A percentile compares a stretch with the other conserved stretches of the same genome.
Conservation (phyloP, 495 filamentous ascomycete species). For the Neurospora sp. region DNA sequence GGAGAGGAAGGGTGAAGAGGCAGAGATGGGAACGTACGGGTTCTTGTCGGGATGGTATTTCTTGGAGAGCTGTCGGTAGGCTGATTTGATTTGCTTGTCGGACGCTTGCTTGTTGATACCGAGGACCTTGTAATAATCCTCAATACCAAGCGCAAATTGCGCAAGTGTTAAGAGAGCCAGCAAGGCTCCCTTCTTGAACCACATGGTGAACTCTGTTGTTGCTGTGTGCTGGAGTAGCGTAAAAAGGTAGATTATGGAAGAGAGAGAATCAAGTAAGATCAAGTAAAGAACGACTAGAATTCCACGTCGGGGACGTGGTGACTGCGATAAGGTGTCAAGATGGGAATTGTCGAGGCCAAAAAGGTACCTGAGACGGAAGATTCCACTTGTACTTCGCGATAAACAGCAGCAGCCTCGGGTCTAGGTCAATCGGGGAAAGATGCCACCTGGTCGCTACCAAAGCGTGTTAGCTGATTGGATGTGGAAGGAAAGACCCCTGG, state of each 20-base stretch:
- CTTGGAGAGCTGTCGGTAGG: slow-evolving; percentile 86
- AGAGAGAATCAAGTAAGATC: background rate
- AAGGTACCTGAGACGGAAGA: background rate
- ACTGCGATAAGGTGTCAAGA: background rate
- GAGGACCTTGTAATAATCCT: slow-evolving; percentile 92
- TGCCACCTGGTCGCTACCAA: slow-evolving; percentile 1
- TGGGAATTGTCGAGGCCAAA: background rate
- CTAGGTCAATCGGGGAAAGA: background rate
- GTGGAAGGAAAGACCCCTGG: background rate
- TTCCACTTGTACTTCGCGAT: slow-evolving; percentile 9
- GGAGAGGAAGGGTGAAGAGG: background rate
- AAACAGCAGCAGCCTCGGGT: slow-evolving; percentile 9
- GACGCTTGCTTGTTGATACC: slow-evolving; percentile 71
- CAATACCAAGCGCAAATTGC: slow-evolving; percentile 34
- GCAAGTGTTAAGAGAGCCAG: slow-evolving; percentile 35
- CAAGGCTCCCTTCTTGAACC: slow-evolving; percentile 28
- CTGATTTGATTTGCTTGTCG: slow-evolving; percentile 90
- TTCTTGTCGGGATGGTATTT: slow-evolving; percentile 99
- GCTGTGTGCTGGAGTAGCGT: background rate
- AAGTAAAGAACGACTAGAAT: slow-evolving; percentile 4
- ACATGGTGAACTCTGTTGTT: slow-evolving; percentile 21
- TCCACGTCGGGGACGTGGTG: background rate
- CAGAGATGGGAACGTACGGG: slow-evolving; percentile 50
- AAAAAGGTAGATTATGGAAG: background rate
- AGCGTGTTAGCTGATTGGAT: background rate